Evolutionary conservation across 352 stramenopile genomes (phyloP).

Genomic region (Phytopythium cucurbitacearum): DNA sequence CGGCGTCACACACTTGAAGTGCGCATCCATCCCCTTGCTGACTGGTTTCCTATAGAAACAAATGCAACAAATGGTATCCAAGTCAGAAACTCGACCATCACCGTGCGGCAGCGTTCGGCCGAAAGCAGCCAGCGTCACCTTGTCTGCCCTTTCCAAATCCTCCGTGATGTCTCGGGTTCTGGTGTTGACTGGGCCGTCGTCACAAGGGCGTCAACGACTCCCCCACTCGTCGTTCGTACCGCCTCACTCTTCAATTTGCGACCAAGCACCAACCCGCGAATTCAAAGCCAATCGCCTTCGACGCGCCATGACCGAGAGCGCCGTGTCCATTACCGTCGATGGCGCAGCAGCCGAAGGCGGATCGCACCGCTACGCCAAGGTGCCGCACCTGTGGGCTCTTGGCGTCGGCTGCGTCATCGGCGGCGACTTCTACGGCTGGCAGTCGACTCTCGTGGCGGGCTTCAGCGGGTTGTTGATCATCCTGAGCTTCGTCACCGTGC

Average conservation of each 20-base stretch:
- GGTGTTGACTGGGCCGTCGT: background rate
- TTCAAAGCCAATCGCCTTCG: background rate
- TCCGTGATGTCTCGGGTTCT: too few species aligned
- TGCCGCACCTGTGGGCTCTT: slow-evolving; percentile 52
- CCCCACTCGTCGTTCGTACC: background rate
- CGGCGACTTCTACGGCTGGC: slow-evolving; percentile 63
- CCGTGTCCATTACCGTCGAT: slow-evolving; percentile 14
- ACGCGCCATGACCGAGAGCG: slow-evolving; percentile 2
- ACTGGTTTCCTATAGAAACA: slow-evolving; percentile 1
- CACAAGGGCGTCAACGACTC: background rate
- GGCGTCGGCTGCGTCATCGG: slow-evolving; percentile 40
- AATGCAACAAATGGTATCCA: too few species aligned
- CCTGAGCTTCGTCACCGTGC: slow-evolving; percentile 44
- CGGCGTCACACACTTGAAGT: background rate
- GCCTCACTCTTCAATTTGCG: slow-evolving; percentile 21
- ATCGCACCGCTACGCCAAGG: slow-evolving; percentile 37
- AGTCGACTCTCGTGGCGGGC: slow-evolving; percentile 44
- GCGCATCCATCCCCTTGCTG: background rate
- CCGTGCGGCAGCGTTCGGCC: too few species aligned
- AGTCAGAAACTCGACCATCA: too few species aligned
- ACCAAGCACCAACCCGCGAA: slow-evolving; percentile 3
- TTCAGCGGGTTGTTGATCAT: slow-evolving; percentile 59
- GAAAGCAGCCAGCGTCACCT: too few species aligned
- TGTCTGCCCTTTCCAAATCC: too few species aligned
- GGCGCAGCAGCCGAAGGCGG: slow-evolving; percentile 5